Base-by-base conservation (phyloP, 306 rosid genomes). In the Senna tora region DNA sequence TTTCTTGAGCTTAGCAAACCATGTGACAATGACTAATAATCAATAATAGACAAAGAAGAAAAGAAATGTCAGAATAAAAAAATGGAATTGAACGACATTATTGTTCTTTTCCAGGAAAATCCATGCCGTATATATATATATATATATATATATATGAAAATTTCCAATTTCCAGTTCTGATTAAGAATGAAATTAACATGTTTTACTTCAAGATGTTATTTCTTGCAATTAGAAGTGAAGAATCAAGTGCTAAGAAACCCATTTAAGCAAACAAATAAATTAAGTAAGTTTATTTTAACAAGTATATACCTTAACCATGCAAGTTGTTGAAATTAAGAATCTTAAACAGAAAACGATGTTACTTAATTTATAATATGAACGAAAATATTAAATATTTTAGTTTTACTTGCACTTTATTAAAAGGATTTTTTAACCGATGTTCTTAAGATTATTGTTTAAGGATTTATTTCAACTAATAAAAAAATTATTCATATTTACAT, bases 211-310 rank as follows among this genome's bases (percentile, higher is more conserved):
- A 70, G 45, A 39, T 41, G 65, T 25, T 50, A 22, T 62, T 62
- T 51, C 42, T 59, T 21, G 13, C 10, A 2, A 78, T 19, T 47
- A 25, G 2, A 79, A 73, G 78, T 19, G 43, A 65, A 78, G 82
- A 78, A 72, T 78, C 64, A 15, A 73, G 61, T 65, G 53, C 38
- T 7, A 65, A 7, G 39, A 59, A 71, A 32, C 22, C 21, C 43
- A 46, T 33, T n/a, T 8, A 19, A 20, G 42, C 73, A 21, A 62
- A 20, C 56, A 77, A 20, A n/a, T n/a, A n/a, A n/a, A n/a, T 3
- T 25, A 55, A 56, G 73, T 21, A 71, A 43, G 2, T 32, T 63
- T 33, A 15, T 22, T 20, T 32, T 2, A 9, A 43, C 1, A 22
- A 53, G n/a, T n/a, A 30, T 20, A 72, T 65, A 39, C 73, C 41